These are phyloP conservation scores for Lactarius sanguifluus DNA, from an alignment of 768 basidiomycete genomes.

Conservation along the genomic window DNA sequence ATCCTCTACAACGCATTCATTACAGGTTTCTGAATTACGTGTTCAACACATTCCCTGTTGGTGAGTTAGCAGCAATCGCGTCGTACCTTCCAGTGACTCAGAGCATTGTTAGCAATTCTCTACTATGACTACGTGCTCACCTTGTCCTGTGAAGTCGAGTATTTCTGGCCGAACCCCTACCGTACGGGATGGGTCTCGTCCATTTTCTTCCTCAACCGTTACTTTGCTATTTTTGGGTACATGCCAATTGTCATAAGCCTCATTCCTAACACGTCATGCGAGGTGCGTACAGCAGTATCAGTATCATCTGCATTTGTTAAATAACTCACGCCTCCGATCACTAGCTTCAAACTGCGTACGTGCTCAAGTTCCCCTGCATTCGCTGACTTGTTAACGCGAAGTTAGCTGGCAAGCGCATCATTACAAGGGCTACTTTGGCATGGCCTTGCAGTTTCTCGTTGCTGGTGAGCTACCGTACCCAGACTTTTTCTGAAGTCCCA, in stretches of 20 bases:
- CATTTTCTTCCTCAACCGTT: constrained; percentile 31
- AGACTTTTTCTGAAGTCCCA: background rate
- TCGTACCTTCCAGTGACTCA: background rate
- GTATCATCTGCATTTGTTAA: background rate
- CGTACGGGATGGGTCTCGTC: constrained; percentile 10
- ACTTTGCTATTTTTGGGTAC: constrained; percentile 26
- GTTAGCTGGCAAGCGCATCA: background rate
- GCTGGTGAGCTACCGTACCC: background rate
- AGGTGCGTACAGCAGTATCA: background rate
- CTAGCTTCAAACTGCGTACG: background rate
- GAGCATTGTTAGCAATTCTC: constrained; percentile 21
- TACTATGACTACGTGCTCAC: constrained; percentile 31
- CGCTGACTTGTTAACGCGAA: background rate
- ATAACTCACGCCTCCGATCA: background rate
- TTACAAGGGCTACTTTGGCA: background rate
- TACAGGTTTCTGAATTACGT: background rate
- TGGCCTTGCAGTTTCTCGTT: background rate
- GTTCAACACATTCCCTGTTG: constrained; percentile 2
- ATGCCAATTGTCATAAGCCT: constrained; percentile 19
- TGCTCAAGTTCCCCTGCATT: background rate
- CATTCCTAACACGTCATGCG: background rate
- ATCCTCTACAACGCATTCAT: background rate
- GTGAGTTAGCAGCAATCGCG: background rate
- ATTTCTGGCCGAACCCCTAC: constrained; percentile 23
- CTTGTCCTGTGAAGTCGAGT: constrained; percentile 27